A percentile compares a stretch with the other conserved stretches of the same genome.
These are phyloP conservation scores for Marasmius oreades DNA, from an alignment of 1,284 basidiomycete species.

Conservation along the genomic window DNA sequence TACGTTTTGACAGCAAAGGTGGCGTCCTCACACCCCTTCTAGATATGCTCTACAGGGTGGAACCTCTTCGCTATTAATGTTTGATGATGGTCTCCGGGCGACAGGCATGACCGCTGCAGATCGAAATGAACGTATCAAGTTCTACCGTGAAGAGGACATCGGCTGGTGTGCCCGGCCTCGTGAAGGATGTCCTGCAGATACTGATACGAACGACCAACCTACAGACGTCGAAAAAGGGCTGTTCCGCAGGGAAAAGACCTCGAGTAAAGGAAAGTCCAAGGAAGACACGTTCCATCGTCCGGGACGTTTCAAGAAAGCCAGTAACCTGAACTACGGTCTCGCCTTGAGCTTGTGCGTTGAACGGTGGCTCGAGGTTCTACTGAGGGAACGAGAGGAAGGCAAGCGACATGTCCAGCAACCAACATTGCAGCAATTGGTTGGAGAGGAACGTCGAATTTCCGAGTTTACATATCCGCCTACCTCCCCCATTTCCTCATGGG, in stretches of 20 bases:
- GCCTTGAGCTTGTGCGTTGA: conserved; percentile 10
- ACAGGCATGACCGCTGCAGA: conserved; percentile 54
- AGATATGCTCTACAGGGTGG: conserved; percentile 67
- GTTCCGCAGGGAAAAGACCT: neutral
- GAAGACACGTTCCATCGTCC: conserved; percentile 7
- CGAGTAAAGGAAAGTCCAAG: neutral
- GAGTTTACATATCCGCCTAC: neutral
- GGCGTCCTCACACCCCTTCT: conserved; percentile 59
- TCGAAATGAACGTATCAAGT: conserved; percentile 64
- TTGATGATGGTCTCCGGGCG: conserved; percentile 69
- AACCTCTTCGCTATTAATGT: conserved; percentile 70
- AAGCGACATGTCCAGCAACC: neutral
- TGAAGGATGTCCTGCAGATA: conserved; percentile 13
- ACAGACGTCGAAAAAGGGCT: conserved; percentile 12
- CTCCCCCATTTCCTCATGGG: neutral
- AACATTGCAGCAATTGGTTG: neutral
- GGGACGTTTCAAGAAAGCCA: conserved; percentile 15
- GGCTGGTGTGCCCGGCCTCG: conserved; percentile 76
- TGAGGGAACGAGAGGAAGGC: neutral
- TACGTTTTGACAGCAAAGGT: conserved; percentile 74
- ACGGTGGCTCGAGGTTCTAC: conserved; percentile 6
- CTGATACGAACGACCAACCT: neutral
- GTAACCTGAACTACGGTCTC: conserved; percentile 14
- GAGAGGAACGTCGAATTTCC: neutral
- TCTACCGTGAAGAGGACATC: conserved; percentile 78